Base-by-base conservation (phyloP, 257 asterid species). In the Solanum pinnatisectum region DNA sequence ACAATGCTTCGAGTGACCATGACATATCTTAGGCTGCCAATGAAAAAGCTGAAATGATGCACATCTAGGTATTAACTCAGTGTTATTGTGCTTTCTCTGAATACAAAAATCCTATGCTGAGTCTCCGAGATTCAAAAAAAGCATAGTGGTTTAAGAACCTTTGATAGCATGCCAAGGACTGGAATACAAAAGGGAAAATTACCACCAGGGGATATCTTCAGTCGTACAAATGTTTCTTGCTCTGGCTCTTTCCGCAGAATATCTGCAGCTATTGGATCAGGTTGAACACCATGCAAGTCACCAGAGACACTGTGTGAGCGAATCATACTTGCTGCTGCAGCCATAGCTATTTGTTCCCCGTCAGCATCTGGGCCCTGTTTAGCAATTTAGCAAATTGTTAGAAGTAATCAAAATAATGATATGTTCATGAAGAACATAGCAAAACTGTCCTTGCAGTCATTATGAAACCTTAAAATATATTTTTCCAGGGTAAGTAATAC, bases 181-280 rank as follows among this genome's bases (percentile, higher is more conserved):
- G 81, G 83, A 56, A 84, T 86, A 73, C 86, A 60, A 83, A 84
- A 90, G 84, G 83, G 83, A 71, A 73, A 89, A 56, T 86, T 96
- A 97, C 99, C 99, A 13, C 87, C 60, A 12, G 99, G 99, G 42
- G 98, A 93, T 82, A 96, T 97, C 90, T 82, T 94, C 93, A 96
- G 88, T 88, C 95, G 96, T 85, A 95, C 98, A 92, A 96, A 96
- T 85, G 95, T 94, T 90, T 95, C 99, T 3, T 96, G 99, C 91
- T 96, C 98, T 39, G 99, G 99, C 87, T 93, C 98, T 92, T 94
- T 96, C 92, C 99, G 94, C 32, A 96, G 93, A 74, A 96, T 94
- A 92, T 95, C 98, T 84, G 99, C 98, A 88, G 99, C 98, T 42
- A 96, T 95, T 73, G 98, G 99, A 88, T 96, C 98, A 86, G 99